Evolutionary conservation across 2,329 filamentous ascomycete genomes (phyloP).

Genomic region (Penicillium sp.): DNA sequence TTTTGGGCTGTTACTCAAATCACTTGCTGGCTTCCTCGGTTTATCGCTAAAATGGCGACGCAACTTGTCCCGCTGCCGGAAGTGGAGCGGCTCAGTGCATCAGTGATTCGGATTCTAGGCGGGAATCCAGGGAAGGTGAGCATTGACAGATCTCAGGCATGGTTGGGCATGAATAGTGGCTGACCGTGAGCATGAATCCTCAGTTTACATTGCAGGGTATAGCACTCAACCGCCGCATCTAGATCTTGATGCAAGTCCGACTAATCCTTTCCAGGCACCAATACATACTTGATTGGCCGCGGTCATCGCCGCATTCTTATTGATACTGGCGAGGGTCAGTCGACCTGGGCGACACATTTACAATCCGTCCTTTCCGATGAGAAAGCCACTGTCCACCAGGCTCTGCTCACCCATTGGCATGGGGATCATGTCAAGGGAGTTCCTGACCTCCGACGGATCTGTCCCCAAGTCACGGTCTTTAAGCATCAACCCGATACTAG

Average conservation of each 20-base stretch:
- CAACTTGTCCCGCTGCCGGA: conserved; percentile 61
- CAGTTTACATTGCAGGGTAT: conserved; percentile 56
- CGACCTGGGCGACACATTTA: conserved; percentile 65
- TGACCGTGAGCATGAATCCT: conserved; percentile 4
- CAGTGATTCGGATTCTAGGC: conserved; percentile 76
- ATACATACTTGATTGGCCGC: conserved; percentile 85
- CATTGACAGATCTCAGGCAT: background rate
- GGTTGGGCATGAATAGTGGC: conserved; percentile 6
- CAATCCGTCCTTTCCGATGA: conserved; percentile 60
- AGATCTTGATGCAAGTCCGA: background rate
- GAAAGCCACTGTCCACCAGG: conserved; percentile 60
- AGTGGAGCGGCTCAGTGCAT: conserved; percentile 69
- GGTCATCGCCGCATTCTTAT: conserved; percentile 70
- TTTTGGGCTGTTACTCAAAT: too few relatives aligned
- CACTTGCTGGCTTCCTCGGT: too few relatives aligned
- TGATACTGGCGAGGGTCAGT: conserved; percentile 79
- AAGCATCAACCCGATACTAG: conserved; percentile 55
- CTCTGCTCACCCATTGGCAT: conserved; percentile 89
- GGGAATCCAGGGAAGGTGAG: conserved; percentile 80
- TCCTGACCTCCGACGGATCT: conserved; percentile 58
- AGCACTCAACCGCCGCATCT: conserved; percentile 1
- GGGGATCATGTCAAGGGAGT: conserved; percentile 77
- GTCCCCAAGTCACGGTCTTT: conserved; percentile 58
- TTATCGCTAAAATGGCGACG: conserved; percentile 57
- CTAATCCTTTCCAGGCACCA: conserved; percentile 56